Conservation (phyloP, 805 yeast genomes). For the Lipomyces yamanashiensis region DNA sequence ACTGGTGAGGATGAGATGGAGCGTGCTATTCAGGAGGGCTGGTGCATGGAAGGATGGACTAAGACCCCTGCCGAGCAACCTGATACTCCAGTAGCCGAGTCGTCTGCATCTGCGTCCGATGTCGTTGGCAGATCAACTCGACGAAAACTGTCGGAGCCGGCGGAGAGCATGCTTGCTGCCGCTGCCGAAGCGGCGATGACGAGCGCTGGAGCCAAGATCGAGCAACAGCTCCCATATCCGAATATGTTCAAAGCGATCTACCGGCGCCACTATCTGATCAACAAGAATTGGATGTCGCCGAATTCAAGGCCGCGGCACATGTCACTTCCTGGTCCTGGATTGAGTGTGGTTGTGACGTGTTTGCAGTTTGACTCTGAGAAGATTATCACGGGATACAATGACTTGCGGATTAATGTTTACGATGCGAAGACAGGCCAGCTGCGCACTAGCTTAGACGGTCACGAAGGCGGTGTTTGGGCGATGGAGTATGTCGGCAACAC, state of each 20-base stretch:
- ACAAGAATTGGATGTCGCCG: slow-evolving; percentile 81
- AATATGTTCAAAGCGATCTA: slow-evolving; percentile 60
- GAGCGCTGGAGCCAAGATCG: background rate
- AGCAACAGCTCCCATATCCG: slow-evolving; percentile 4
- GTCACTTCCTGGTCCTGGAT: slow-evolving; percentile 70
- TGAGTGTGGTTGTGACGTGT: slow-evolving; percentile 77
- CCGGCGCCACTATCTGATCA: slow-evolving; percentile 61
- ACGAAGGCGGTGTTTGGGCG: slow-evolving; percentile 99
- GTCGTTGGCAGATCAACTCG: background rate
- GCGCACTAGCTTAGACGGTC: slow-evolving; percentile 71
- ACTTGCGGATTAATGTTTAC: slow-evolving; percentile 77
- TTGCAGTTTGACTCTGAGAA: slow-evolving; percentile 89
- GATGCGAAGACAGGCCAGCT: slow-evolving; percentile 73
- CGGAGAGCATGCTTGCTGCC: background rate
- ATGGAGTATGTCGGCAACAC: slow-evolving; percentile 78
- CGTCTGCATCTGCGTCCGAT: background rate
- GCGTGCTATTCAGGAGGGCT: slow-evolving; percentile 45
- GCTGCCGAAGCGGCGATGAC: background rate
- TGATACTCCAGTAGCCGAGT: background rate
- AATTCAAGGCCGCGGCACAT: slow-evolving; percentile 67
- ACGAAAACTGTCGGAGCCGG: background rate
- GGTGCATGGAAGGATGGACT: slow-evolving; percentile 40
- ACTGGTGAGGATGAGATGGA: slow-evolving; percentile 52
- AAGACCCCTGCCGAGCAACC: background rate
- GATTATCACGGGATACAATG: slow-evolving; percentile 92